Base-by-base conservation (phyloP, 495 filamentous ascomycete genomes). In the Penicillium odoratum region DNA sequence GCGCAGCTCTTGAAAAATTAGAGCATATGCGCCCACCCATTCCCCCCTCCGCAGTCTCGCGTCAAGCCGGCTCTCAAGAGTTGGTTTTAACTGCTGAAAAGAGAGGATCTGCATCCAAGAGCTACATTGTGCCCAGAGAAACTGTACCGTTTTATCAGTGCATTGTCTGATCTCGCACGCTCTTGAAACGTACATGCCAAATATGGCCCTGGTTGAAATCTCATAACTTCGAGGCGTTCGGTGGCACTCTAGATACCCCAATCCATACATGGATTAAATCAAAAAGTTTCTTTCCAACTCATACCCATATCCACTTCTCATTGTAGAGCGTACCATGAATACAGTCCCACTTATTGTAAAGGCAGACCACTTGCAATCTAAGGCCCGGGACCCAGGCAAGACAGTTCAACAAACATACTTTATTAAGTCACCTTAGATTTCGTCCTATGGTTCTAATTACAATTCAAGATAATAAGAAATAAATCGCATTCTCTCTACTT, bases 201-300 rank as follows among this genome's bases (percentile, higher is more conserved):
- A 44, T 40, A 26, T 45, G 54, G 31, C 34, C 40, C 51, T 31
- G 21, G 15, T 25, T 28, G 18, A 49, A 50, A 4, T 43, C 49
- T 40, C 53, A 40, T 44, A 25, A 36, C 21, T 43, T 29, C 21
- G 29, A 38, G 21, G 28, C 38, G 26, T 38, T n/a, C 18, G 7
- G 36, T 38, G 38, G 42, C 43, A 36, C 29, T 53, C 43, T 45
- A 52, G 61, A 63, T 63, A 63, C 61, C 60, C 59, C 52, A 13
- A 36, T 58, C 49, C 56, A 30, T 48, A 38, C 26, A 55, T 56
- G 36, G 58, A 56, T 58, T 42, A 18, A 56, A 58, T 47, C 25
- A 55, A 51, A 48, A 13, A n/a, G 29, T n/a, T 9, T 62, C 40
- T 16, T 31, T 54, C 10, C 13, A n/a, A 16, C 46, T 31, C 13